Percentiles rank a stretch among this genome's conserved stretches.
These are phyloP conservation scores for Penicillium sp. DNA, from an alignment of 2,329 filamentous ascomycete species.

Conservation along the genomic window DNA sequence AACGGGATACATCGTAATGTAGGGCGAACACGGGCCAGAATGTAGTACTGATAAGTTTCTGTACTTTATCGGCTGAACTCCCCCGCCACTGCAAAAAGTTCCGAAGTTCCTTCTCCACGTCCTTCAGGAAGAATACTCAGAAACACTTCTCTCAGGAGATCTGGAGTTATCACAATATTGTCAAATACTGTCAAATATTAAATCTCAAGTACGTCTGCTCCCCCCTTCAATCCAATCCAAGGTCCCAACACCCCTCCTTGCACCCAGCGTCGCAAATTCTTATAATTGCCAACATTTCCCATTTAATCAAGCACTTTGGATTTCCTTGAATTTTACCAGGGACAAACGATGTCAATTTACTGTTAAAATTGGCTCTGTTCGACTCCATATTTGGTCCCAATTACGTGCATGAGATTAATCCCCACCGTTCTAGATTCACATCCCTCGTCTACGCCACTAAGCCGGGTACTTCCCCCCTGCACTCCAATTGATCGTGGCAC, in stretches of 20 bases:
- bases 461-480: conserved; percentile 18
- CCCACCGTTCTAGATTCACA: conserved; percentile 26
- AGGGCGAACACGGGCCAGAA: not conserved
- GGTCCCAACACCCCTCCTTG: conserved; percentile 19
- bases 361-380: not conserved
- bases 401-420: conserved; percentile 23
- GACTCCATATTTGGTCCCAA: not conserved
- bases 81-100: conserved; percentile 15
- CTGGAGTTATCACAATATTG: not conserved
- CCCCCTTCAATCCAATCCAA: not conserved
- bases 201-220: not conserved
- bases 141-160: not conserved
- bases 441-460: conserved; percentile 23
- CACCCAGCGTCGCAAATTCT: conserved; percentile 24
- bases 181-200: not conserved
- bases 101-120: conserved; percentile 3
- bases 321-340: not conserved
- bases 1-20: not conserved
- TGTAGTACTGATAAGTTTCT: conserved; percentile 5
- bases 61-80: conserved; percentile 6
- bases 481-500: conserved; percentile 13
- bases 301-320: not conserved
- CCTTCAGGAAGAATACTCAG: not conserved
- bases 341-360: not conserved
- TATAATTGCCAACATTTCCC: conserved; percentile 7